Base-by-base conservation (phyloP, 108 stramenopile species). In the Skeletonema potamos region DNA sequence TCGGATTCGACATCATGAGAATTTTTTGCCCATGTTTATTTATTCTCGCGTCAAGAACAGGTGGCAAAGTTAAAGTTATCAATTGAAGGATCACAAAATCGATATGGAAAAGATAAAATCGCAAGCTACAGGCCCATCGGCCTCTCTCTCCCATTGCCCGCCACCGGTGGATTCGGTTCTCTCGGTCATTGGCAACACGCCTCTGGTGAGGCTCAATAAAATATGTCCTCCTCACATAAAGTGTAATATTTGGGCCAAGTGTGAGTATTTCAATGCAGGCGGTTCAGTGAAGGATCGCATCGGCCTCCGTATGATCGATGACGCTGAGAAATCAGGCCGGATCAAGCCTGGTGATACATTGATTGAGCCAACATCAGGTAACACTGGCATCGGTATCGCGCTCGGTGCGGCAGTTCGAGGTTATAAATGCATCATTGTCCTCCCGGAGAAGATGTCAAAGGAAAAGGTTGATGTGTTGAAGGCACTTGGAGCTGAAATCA, bases 331-430 rank as follows among this genome's bases (percentile, higher is more conserved):
- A 28, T 55, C 66, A 15, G 92, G 92, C 6, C 54, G 72, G 1
- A 86, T 95, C 55, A 79, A 96, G 72, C 89, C 90, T 9, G 97
- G 97, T 17, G 96, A 95, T 62, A 97, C 96, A 8, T 68, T 98
- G 28, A 96, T 98, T 68, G 97, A 98, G 74, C 96, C 96, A n/a
- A 98, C 97, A 4, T 86, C 86, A 15, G 97, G 97, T 12, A 98
- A 97, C 82, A 98, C 97, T 8, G 97, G 97, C 37, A 98, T 98
- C 57, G 96, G 97, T 13, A 79, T 98, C 7, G 96, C 97, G 0
- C 67, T 97, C 44, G 93, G 92, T 7, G 86, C 90, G 18, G 96
- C 96, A 8, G 87, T 95, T 13, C 90, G 89, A 65, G 96, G 96
- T 1, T 95, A 92, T 63, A 79, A 82, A 32, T 91, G 88, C 62